phyloP scores from a whole-genome alignment of 345 rosid genomes.

The Citrus reticulata region DNA sequence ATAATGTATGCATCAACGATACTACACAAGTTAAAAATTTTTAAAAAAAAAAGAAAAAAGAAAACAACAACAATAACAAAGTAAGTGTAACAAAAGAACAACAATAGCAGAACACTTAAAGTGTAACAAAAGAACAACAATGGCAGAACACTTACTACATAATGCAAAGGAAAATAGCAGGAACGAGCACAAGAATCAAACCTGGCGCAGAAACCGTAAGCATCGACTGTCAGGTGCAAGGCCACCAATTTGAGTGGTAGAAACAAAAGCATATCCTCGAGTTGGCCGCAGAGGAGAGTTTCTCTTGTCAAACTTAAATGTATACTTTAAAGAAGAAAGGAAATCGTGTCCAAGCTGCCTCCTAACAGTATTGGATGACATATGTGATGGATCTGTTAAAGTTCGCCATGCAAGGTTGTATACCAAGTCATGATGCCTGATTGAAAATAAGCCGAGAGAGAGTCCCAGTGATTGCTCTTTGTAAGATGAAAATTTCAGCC shows the following conservation, averaged over 20 bases:
- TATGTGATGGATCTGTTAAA: constrained; percentile 71
- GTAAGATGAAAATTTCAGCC: constrained; percentile 77
- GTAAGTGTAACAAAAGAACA: neutral
- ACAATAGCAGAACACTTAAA: neutral
- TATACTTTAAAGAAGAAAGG: constrained; percentile 76
- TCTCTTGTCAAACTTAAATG: constrained; percentile 70
- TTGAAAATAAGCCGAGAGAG: constrained; percentile 74
- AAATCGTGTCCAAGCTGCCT: constrained; percentile 87
- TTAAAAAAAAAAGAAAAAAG: too few relatives aligned
- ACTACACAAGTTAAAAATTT: neutral
- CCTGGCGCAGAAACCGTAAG: constrained; percentile 86
- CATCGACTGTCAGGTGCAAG: constrained; percentile 86
- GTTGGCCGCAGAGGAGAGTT: constrained; percentile 79
- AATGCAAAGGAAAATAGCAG: neutral
- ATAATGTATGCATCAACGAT: neutral
- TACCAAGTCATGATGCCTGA: constrained; percentile 62
- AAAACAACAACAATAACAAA: neutral
- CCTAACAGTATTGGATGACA: constrained; percentile 61
- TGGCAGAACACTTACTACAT: neutral
- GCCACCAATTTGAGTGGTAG: constrained; percentile 78
- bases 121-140: neutral
- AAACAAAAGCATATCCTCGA: constrained; percentile 73
- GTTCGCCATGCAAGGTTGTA: constrained; percentile 78
- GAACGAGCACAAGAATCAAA: constrained; percentile 15
- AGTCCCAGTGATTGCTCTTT: constrained; percentile 80